Evolutionary conservation across 306 rosid species (phyloP).

Genomic region (Acacia confusa): DNA sequence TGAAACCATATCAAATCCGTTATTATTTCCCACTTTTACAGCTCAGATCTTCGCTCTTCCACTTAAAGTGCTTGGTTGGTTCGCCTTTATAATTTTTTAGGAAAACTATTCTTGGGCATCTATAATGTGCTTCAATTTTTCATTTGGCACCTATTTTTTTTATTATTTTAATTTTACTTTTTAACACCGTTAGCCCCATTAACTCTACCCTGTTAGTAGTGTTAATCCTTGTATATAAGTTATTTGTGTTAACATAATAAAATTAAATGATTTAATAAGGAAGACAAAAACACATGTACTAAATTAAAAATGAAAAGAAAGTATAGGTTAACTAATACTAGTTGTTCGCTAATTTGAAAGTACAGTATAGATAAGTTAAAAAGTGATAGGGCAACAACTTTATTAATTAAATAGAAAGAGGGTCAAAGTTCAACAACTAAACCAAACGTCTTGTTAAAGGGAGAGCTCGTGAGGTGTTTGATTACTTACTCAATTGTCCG

Average conservation of each 20-base stretch:
- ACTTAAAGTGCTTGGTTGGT: background rate
- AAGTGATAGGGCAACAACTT: background rate
- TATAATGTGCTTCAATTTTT: no score
- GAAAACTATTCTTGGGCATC: background rate
- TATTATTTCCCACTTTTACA: background rate
- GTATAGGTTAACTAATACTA: no score
- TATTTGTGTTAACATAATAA: no score
- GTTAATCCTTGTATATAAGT: no score
- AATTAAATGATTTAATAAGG: no score
- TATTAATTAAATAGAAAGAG: background rate
- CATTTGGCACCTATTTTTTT: no score
- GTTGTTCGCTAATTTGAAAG: no score
- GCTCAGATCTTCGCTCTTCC: background rate
- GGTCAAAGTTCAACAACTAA: slow-evolving; percentile 41
- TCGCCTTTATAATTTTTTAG: background rate
- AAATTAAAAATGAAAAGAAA: no score
- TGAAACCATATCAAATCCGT: background rate
- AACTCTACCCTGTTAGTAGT: no score
- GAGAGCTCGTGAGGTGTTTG: slow-evolving; percentile 36
- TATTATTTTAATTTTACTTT: no score
- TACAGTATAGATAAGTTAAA: background rate
- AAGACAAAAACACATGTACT: no score
- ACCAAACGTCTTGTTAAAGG: background rate
- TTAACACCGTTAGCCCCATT: no score
- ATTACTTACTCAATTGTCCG: slow-evolving; percentile 43